Base-by-base conservation (phyloP, 768 basidiomycete genomes). In the Psilocybe sp. region DNA sequence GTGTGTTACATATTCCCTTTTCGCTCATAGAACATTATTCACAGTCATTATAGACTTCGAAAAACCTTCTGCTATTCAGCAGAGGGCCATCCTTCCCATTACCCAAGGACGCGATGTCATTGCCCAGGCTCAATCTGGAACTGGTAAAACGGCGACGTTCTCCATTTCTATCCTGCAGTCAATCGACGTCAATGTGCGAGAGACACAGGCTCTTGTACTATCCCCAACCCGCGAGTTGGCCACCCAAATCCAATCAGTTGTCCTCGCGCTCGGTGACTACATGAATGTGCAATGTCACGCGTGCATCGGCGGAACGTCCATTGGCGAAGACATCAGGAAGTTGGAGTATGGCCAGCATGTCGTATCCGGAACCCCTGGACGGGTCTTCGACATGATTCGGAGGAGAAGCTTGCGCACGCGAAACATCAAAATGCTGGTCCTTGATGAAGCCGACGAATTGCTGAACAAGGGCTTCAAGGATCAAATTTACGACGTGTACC, bases 211-310 rank as follows among this genome's bases (percentile, higher is more conserved):
- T 0, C 85, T 99, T 44, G 88, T 99, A 50, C 81, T 99, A 33
- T 97, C 96, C 5, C 96, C 96, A 3, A 99, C 96, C n/a, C 90
- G 96, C 56, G 96, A 99, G 74, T 79, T 98, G 50, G 96, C 96
- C 16, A 94, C 93, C n/a, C 96, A 98, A 75, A 99, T 97, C 62
- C 95, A 98, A 69, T 96, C 92, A 43, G 95, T 98, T 56, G 84
- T 98, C 28, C 82, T 98, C 51, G 96, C 96, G 20, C 74, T 99
- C 32, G 96, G 96, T 43, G 95, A 98, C 76, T 98, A 98, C 69
- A 96, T 98, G 95, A 97, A 97, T 65, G 91, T 99, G 52, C 93
- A 97, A 64, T 98, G 96, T 69, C 94, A 98, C 67, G 95, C 94
- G 39, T 97, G 95, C 70, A 97, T 98, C 64, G 96, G 96, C 39